Percentiles rank a stretch among this genome's conserved stretches.
These are phyloP conservation scores for Salvia sclarea DNA, from an alignment of 305 asterid species.

Conservation along the genomic window DNA sequence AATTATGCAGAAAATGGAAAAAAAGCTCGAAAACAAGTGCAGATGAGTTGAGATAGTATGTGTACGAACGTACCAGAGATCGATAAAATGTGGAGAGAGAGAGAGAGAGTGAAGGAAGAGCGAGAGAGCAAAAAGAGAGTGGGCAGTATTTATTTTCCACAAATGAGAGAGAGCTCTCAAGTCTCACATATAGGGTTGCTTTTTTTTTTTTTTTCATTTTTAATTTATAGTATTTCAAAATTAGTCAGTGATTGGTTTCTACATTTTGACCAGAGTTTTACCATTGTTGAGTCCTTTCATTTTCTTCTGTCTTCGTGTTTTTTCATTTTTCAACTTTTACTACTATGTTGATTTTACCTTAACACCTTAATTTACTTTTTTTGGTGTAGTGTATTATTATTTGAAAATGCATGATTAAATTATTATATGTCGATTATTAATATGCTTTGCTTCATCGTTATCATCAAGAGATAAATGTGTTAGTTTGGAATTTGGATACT, in stretches of 20 bases:
- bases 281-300: conserved; percentile 19
- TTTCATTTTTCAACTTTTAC: neutral
- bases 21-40: neutral
- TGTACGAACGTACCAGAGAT: conserved; percentile 35
- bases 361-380: neutral
- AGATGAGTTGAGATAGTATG: conserved; percentile 19
- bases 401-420: too few relatives aligned
- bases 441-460: too few relatives aligned
- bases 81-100: conserved; percentile 32
- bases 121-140: conserved; percentile 21
- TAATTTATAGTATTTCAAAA: conserved; percentile 8
- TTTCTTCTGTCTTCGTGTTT: conserved; percentile 5
- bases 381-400: too few relatives aligned
- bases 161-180: neutral
- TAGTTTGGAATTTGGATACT: too few relatives aligned
- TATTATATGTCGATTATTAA: too few relatives aligned
- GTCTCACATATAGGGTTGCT: conserved; percentile 40
- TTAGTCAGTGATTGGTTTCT: conserved; percentile 24
- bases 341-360: neutral
- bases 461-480: too few relatives aligned
- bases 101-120: conserved; percentile 1
- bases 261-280: conserved; percentile 30
- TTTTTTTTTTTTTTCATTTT: neutral
- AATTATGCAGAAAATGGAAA: neutral
- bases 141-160: conserved; percentile 28